Base-by-base conservation (phyloP, 1,284 basidiomycete genomes). In the Thelephora terrestris region DNA sequence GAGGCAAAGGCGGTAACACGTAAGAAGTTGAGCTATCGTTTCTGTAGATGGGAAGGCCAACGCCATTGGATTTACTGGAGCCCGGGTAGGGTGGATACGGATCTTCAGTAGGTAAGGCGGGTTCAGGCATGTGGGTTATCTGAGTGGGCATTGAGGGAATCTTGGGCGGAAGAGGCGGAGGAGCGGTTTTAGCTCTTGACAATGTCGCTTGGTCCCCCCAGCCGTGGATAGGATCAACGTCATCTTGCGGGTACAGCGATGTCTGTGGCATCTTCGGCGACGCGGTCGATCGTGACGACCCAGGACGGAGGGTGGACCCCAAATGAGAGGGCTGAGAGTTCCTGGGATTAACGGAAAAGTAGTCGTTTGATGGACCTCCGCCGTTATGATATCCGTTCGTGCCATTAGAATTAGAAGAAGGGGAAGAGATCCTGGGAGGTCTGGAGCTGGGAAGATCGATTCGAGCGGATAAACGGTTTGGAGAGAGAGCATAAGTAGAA, bases 341-440 rank as follows among this genome's bases (percentile, higher is more conserved):
- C 12, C 39, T 42, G 21, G 7, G 39, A 42, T 23, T 21, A 18
- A 18, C n/a, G 39, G 21, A 42, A 32, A 32, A 32, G 29, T 42
- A 42, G 14, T 42, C 39, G 5, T 23, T 42, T 42, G 17, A 5
- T 23, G 39, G 39, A 21, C 16, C n/a, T 25, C 39, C 36, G 24
- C 49, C 32, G 21, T 38, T 44, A 20, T 50, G 47, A 39, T 43
- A 29, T 9, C 53, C 46, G 23, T 51, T 51, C 17, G 47, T 21
- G 34, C 48, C 36, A 3, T 32, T 23, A 7, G 56, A 54, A n/a
- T n/a, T n/a, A n/a, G n/a, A n/a, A n/a, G n/a, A n/a, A n/a, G n/a
- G n/a, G 16, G 35, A 44, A 1, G 57, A 55, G 2, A 55, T 50
- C 23, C 46, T 56, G 16, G 56, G 57, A 6, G 55, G 52, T 18